Evolutionary conservation across 2,329 filamentous ascomycete genomes (phyloP), one percentile per base, ranked within the genome.

Genomic region (Fusarium sp.): DNA sequence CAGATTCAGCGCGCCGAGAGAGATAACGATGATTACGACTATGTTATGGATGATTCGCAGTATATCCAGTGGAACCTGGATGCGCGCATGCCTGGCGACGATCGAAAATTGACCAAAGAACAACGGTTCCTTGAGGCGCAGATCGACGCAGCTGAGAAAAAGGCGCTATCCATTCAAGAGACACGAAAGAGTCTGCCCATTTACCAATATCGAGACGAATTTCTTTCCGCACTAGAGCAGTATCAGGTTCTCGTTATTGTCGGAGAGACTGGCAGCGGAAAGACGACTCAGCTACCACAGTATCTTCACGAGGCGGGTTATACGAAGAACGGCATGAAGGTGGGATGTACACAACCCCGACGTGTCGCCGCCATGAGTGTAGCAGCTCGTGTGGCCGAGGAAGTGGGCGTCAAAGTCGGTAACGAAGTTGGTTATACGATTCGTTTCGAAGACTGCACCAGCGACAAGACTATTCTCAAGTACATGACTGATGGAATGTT

Each of bases 401-500:
- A 99, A 79, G 93, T 97, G 84, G 94, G 93, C 1, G 92, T 94
- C 65, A 95, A 95, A 79, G 84, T 98, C 14, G 96, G 96, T 2
- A 92, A 93, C 69, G 94, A 98, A 78, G 95, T 98, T 30, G 96
- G 96, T 18, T 99, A 98, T 79, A 91, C 92, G 0, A 97, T 99
- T 74, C 92, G 96, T 67, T 99, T 98, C 76, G 96, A 99, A 79
- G 93, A 98, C 80, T 91, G 91, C 70, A 97, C 94, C 0, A 93
- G 90, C 78, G 94, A 97, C 76, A 97, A 97, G 82, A 98, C 96
- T 0, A 86, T 95, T 11, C 83, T 99, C 59, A 97, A 97, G 81
- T 98, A 97, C 81, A 95, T 97, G 92, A 99, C 96, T 0, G 96
- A 99, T 77, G 96, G 96, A 78, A 97, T 98, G 92, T 84, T 98